phyloP scores from a whole-genome alignment of 2,329 filamentous ascomycete genomes.

The Emydomyces testavorans region DNA sequence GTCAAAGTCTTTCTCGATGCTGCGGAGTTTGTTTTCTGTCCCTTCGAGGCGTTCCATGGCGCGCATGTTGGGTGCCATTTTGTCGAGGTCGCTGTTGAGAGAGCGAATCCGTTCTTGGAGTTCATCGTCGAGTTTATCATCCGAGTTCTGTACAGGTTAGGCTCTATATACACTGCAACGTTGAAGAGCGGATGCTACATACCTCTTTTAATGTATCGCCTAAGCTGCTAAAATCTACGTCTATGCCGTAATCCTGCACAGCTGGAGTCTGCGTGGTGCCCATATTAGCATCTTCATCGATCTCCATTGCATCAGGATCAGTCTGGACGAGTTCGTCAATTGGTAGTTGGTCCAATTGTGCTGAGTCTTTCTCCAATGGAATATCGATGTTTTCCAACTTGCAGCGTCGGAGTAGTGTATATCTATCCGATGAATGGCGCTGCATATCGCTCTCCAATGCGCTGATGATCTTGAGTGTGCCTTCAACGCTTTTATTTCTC shows the following conservation, averaged over 20 bases:
- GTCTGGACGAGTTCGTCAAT: conserved; percentile 66
- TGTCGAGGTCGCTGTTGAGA: conserved; percentile 71
- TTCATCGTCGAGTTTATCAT: conserved; percentile 59
- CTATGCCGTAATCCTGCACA: conserved; percentile 82
- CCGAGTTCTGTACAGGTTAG: conserved; percentile 45
- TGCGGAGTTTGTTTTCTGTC: conserved; percentile 69
- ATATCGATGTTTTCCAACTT: conserved; percentile 88
- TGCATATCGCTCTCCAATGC: conserved; percentile 76
- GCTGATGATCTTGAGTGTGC: conserved; percentile 60
- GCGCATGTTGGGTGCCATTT: conserved; percentile 93
- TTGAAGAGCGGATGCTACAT: conserved; percentile 23
- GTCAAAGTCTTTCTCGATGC: conserved; percentile 82
- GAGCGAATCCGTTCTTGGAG: conserved; percentile 66
- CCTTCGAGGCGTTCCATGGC: conserved; percentile 82
- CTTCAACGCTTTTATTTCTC: conserved; percentile 71
- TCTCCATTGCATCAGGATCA: conserved; percentile 82
- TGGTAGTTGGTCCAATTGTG: conserved; percentile 64
- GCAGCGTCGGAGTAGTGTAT: conserved; percentile 73
- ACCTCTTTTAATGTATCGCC: conserved; percentile 73
- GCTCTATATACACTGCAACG: conserved; percentile 24
- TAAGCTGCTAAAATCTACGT: conserved; percentile 70
- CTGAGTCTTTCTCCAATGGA: conserved; percentile 61
- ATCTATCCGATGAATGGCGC: conserved; percentile 71
- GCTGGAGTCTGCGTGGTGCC: conserved; percentile 46
- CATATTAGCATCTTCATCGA: conserved; percentile 57